phyloP scores from a whole-genome alignment of 768 basidiomycete genomes.

The Mycena epipterygia region DNA sequence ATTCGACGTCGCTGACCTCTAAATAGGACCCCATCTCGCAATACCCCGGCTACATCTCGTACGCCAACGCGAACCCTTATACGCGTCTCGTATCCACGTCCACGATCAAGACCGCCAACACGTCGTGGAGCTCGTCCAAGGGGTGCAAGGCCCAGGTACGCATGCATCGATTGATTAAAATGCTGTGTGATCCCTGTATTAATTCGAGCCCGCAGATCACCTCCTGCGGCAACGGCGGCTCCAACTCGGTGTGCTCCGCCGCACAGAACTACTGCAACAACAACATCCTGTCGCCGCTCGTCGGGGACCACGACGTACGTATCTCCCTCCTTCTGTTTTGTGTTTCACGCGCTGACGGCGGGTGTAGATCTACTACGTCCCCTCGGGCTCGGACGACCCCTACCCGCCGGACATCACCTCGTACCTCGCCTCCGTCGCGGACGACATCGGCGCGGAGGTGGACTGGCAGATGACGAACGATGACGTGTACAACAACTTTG shows the following conservation, averaged over 20 bases:
- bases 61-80: conserved; percentile 69
- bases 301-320: conserved; percentile 66
- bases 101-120: conserved; percentile 57
- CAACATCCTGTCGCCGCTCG: conserved; percentile 65
- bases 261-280: conserved; percentile 74
- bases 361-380: conserved; percentile 64
- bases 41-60: conserved; percentile 71
- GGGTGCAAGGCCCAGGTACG: conserved; percentile 68
- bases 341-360: background rate
- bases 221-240: conserved; percentile 63
- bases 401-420: conserved; percentile 62
- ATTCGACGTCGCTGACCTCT: background rate
- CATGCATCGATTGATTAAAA: too few species aligned
- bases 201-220: conserved; percentile 54
- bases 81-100: conserved; percentile 62
- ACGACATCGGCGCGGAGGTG: conserved; percentile 60
- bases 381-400: conserved; percentile 57
- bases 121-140: conserved; percentile 51
- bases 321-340: background rate
- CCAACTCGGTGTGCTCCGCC: conserved; percentile 63
- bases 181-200: background rate
- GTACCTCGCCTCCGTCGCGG: conserved; percentile 46
- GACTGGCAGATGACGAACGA: conserved; percentile 57
- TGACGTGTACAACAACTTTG: conserved; percentile 64
- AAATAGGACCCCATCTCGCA: conserved; percentile 59